A percentile compares a stretch with the other conserved stretches of the same genome.
Evolutionary conservation across 176 grass and related monocot species (phyloP).

Genomic region (Ensete ventricosum): DNA sequence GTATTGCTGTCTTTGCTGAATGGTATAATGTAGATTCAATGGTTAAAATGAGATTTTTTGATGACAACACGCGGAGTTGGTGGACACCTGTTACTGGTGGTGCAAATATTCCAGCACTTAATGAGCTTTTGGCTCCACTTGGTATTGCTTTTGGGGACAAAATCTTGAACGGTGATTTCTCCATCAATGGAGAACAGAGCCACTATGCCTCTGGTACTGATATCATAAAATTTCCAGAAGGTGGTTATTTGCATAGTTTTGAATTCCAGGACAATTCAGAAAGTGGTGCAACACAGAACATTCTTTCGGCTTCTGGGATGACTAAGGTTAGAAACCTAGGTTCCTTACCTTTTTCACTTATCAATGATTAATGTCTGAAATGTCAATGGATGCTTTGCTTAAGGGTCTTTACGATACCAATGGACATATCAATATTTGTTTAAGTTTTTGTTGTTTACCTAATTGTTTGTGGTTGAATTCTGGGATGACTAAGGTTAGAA

Average conservation of each 20-base stretch:
- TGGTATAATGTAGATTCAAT: slow-evolving; percentile 98
- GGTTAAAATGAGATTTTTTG: slow-evolving; percentile 98
- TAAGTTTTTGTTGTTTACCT: background rate
- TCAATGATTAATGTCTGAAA: too few species aligned
- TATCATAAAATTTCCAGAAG: slow-evolving; percentile 77
- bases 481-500: slow-evolving; percentile 41
- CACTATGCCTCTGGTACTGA: slow-evolving; percentile 98
- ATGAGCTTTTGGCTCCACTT: slow-evolving; percentile 80
- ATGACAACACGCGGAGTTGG: slow-evolving; percentile 99
- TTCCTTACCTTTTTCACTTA: background rate
- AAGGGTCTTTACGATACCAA: too few species aligned
- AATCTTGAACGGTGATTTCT: slow-evolving; percentile 85
- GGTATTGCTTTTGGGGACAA: slow-evolving; percentile 90
- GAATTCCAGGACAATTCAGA: slow-evolving; percentile 68
- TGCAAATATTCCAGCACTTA: slow-evolving; percentile 91
- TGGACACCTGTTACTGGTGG: slow-evolving; percentile 97
- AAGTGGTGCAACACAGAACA: slow-evolving; percentile 33
- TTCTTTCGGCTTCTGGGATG: slow-evolving; percentile 22
- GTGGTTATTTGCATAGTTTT: slow-evolving; percentile 87
- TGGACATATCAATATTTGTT: background rate
- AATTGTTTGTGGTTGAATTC: background rate
- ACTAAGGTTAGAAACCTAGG: slow-evolving; percentile 37
- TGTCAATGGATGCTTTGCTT: too few species aligned
- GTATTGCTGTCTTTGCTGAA: slow-evolving; percentile 81
- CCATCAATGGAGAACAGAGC: slow-evolving; percentile 85